These are phyloP conservation scores for Oryza australiensis DNA, from an alignment of 176 grass and related monocot genomes.

Conservation along the genomic window DNA sequence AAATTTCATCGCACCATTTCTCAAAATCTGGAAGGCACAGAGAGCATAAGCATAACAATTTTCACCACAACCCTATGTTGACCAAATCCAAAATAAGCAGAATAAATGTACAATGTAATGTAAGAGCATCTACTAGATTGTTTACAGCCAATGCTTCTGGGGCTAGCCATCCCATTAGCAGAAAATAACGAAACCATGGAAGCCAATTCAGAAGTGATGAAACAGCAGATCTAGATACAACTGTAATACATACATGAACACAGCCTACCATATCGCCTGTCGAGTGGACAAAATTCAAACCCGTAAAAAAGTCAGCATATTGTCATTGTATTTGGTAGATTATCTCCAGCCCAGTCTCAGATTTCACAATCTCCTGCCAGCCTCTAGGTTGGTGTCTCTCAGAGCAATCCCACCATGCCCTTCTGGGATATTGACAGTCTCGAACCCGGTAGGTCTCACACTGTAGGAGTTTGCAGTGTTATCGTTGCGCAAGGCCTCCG, in stretches of 20 bases:
- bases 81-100: background rate
- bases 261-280: background rate
- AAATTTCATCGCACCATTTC: background rate
- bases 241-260: conserved; percentile 4
- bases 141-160: conserved; percentile 5
- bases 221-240: conserved; percentile 21
- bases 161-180: conserved; percentile 1
- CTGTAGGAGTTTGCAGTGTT: conserved; percentile 46
- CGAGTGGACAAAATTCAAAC: background rate
- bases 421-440: conserved; percentile 46
- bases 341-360: background rate
- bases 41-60: background rate
- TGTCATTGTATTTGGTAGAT: background rate
- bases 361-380: conserved; percentile 46
- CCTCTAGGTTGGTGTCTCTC: conserved; percentile 53
- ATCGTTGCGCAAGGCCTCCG: conserved; percentile 36
- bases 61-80: background rate
- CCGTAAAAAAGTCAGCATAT: background rate
- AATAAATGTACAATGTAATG: background rate
- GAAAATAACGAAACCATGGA: background rate
- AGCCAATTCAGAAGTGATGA: background rate
- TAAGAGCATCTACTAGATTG: background rate
- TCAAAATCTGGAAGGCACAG: background rate
- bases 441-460: conserved; percentile 45
- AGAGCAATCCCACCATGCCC: conserved; percentile 27